phyloP scores from a whole-genome alignment of 1,284 basidiomycete genomes.

The Cryptococcus hybrid region DNA sequence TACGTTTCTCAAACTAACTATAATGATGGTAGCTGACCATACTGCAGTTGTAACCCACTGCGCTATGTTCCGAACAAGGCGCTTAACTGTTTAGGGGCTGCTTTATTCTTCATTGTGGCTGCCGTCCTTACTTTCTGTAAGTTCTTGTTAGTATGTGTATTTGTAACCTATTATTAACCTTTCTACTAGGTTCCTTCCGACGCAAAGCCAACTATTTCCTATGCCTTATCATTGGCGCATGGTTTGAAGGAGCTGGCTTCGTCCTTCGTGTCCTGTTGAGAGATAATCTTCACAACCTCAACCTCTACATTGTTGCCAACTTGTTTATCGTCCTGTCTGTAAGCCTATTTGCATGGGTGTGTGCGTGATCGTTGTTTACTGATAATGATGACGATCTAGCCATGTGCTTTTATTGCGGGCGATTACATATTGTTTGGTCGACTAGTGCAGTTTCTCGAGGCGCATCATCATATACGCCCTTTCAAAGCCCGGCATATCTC shows the following conservation, averaged over 20 bases:
- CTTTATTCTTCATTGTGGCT: constrained; percentile 56
- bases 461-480: constrained; percentile 54
- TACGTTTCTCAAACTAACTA: background rate
- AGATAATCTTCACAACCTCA: constrained; percentile 26
- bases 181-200: constrained; percentile 17
- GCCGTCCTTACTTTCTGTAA: constrained; percentile 56
- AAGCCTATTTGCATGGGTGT: constrained; percentile 17
- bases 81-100: constrained; percentile 58
- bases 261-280: constrained; percentile 48
- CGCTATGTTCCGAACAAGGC: constrained; percentile 63
- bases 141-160: constrained; percentile 10
- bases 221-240: constrained; percentile 64
- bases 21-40: background rate
- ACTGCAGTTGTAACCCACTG: constrained; percentile 38
- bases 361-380: background rate
- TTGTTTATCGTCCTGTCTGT: constrained; percentile 65
- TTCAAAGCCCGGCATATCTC: constrained; percentile 20
- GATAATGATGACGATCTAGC: constrained; percentile 31
- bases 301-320: constrained; percentile 59
- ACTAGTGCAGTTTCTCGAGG: constrained; percentile 57
- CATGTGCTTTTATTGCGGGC: constrained; percentile 70
- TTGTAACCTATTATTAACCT: background rate
- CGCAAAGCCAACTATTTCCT: constrained; percentile 63
- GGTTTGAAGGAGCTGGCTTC: constrained; percentile 53
- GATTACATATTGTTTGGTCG: constrained; percentile 67